phyloP scores from a whole-genome alignment of 2,329 filamentous ascomycete genomes.

The Xylaria multiplex region DNA sequence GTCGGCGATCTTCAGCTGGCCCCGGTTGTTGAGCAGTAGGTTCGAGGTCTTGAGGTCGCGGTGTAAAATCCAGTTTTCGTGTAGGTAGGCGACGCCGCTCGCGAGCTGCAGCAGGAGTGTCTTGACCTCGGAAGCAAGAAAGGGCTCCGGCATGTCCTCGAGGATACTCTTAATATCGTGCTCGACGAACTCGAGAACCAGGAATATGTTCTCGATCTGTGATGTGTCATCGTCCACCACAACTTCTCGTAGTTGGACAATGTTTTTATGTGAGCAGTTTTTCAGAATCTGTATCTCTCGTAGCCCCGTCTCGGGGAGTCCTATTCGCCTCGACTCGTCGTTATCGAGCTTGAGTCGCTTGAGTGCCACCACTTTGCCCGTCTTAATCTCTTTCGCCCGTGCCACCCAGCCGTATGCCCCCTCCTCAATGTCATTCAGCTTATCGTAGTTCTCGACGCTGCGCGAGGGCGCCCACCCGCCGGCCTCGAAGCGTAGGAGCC shows the following conservation, averaged over 20 bases:
- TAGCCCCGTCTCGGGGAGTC: conserved; percentile 90
- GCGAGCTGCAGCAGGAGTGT: conserved; percentile 86
- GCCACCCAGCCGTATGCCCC: conserved; percentile 96
- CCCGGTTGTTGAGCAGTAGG: conserved; percentile 93
- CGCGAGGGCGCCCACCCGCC: conserved; percentile 75
- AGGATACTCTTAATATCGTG: conserved; percentile 95
- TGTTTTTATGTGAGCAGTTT: conserved; percentile 81
- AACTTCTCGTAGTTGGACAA: conserved; percentile 84
- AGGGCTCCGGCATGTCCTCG: conserved; percentile 93
- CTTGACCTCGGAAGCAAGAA: conserved; percentile 91
- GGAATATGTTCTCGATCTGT: conserved; percentile 73
- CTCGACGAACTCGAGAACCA: conserved; percentile 97
- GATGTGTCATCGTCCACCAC: conserved; percentile 72
- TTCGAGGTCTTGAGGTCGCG: conserved; percentile 95
- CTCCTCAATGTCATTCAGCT: conserved; percentile 96
- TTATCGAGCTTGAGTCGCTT: conserved; percentile 93
- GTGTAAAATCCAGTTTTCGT: conserved; percentile 90
- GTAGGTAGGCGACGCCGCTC: conserved; percentile 84
- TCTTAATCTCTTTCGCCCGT: conserved; percentile 77
- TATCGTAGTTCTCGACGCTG: conserved; percentile 88
- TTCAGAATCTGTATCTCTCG: conserved; percentile 93
- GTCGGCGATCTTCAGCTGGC: conserved; percentile 93
- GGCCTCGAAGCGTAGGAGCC: conserved; percentile 76
- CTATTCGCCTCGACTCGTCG: conserved; percentile 60
- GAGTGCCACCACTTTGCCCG: conserved; percentile 84